Evolutionary conservation across 345 rosid species (phyloP).

Genomic region (Triadica sebifera): DNA sequence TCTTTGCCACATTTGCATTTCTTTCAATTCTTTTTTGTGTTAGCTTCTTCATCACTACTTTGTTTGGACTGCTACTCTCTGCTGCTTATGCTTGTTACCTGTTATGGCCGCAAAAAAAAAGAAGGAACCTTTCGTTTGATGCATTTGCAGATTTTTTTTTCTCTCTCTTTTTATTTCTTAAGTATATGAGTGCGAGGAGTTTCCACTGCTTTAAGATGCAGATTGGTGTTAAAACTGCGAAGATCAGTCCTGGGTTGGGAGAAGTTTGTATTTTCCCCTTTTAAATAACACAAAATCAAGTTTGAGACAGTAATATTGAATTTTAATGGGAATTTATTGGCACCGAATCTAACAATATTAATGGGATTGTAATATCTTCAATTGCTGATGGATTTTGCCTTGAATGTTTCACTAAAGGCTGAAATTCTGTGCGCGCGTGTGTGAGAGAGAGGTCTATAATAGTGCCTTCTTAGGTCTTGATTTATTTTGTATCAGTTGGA

Average conservation of each 20-base stretch:
- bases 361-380: too few species aligned
- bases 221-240: constrained; percentile 1
- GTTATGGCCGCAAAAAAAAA: background rate
- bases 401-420: background rate
- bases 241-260: too few species aligned
- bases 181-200: background rate
- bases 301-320: too few species aligned
- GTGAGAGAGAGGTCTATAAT: background rate
- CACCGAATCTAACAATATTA: too few species aligned
- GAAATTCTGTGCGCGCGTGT: background rate
- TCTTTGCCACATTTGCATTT: constrained; percentile 11
- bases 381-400: too few species aligned
- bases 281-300: too few species aligned
- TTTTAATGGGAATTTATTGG: too few species aligned
- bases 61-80: background rate
- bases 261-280: too few species aligned
- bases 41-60: constrained; percentile 16
- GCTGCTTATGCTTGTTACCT: constrained; percentile 8
- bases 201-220: background rate
- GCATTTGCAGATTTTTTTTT: constrained; percentile 18
- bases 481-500: background rate
- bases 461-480: background rate
- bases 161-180: background rate
- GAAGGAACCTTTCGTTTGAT: background rate
- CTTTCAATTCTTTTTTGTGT: constrained; percentile 3